Conservation (phyloP, 2,329 filamentous ascomycete genomes). For the Arthrobotrys conoides region DNA sequence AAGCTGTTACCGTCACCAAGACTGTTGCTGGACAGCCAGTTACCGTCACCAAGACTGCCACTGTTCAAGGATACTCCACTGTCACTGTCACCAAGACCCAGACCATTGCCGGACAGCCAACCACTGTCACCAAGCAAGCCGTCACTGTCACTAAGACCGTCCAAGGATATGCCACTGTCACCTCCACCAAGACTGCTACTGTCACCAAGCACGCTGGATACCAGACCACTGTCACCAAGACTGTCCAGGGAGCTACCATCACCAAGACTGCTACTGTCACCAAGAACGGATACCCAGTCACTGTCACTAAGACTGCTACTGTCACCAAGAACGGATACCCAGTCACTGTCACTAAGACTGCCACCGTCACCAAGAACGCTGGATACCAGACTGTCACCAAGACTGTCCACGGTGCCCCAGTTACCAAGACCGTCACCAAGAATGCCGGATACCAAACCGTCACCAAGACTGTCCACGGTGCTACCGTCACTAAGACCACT, state of each 20-base stretch:
- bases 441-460: neutral
- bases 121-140: neutral
- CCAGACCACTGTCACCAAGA: neutral
- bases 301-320: conserved; percentile 15
- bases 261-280: conserved; percentile 18
- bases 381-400: neutral
- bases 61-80: neutral
- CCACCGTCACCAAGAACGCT: conserved; percentile 8
- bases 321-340: conserved; percentile 2
- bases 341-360: conserved; percentile 11
- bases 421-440: conserved; percentile 29
- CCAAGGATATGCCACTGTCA: neutral
- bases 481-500: conserved; percentile 21
- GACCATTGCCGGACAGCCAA: neutral
- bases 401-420: neutral
- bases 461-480: neutral
- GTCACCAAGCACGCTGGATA: neutral
- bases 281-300: neutral
- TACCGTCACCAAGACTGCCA: conserved; percentile 22
- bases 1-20: conserved; percentile 17
- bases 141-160: conserved; percentile 10
- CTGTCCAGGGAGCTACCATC: neutral
- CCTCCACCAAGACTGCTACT: neutral
- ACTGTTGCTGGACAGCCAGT: neutral
- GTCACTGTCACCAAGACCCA: conserved; percentile 5